Percentiles rank a stretch among this genome's conserved stretches.
phyloP scores from a whole-genome alignment of 2,329 filamentous ascomycete species.

The Incumbomyces delicatus region DNA sequence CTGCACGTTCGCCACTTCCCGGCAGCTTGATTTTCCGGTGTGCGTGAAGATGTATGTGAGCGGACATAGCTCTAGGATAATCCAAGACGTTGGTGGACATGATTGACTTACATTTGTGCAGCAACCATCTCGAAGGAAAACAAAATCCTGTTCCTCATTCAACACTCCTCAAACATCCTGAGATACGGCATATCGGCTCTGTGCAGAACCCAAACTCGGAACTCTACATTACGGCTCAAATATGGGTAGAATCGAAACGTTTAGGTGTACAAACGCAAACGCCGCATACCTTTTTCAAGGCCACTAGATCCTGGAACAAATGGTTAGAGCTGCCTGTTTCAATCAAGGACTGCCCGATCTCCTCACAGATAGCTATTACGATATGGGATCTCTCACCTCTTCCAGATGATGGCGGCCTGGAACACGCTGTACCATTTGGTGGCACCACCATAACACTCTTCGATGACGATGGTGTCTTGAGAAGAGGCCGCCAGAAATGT shows the following conservation, averaged over 20 bases:
- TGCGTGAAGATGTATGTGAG: constrained; percentile 52
- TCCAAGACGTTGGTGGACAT: not conserved
- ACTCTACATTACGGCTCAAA: constrained; percentile 82
- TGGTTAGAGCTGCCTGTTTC: constrained; percentile 84
- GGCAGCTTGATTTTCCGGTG: constrained; percentile 65
- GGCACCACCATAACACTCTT: constrained; percentile 90
- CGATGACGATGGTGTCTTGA: constrained; percentile 79
- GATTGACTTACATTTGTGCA: constrained; percentile 26
- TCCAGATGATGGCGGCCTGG: constrained; percentile 57
- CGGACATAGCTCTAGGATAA: not conserved
- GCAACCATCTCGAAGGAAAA: constrained; percentile 66
- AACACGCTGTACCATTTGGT: constrained; percentile 81
- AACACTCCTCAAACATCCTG: constrained; percentile 64
- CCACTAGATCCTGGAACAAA: constrained; percentile 71
- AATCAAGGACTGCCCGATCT: constrained; percentile 71
- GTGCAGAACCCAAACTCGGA: constrained; percentile 71
- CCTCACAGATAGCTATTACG: constrained; percentile 80
- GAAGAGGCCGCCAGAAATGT: constrained; percentile 89
- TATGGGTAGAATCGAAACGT: constrained; percentile 94
- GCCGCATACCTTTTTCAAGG: constrained; percentile 81
- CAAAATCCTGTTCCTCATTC: constrained; percentile 68
- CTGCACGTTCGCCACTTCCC: constrained; percentile 88
- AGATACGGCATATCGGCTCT: constrained; percentile 78
- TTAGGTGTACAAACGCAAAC: constrained; percentile 88
- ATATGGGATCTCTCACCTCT: constrained; percentile 87